A percentile compares a stretch with the other conserved stretches of the same genome.
Evolutionary conservation across 148 eudicot genomes (phyloP).

Genomic region (Rhododendron ferrugineum): DNA sequence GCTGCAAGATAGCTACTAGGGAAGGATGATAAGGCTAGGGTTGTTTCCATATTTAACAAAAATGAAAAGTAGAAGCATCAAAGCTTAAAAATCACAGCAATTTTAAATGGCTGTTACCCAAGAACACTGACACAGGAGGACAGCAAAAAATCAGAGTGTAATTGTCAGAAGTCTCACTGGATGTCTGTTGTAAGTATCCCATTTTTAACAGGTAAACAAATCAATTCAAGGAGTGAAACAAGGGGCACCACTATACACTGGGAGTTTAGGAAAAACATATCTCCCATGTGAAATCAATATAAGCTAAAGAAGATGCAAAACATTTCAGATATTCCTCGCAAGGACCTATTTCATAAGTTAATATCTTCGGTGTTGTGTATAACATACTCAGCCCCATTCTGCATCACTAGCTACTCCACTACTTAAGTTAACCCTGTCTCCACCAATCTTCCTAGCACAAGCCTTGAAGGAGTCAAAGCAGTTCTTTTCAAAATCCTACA

Average conservation of each 20-base stretch:
- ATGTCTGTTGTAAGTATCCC: no score
- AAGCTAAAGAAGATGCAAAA: neutral
- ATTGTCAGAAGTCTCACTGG: no score
- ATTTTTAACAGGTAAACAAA: neutral
- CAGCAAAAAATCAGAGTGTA: neutral
- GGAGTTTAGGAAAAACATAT: neutral
- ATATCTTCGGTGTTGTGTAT: neutral
- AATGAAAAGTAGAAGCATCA: neutral
- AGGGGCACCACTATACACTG: neutral
- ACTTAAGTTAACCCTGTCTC: neutral
- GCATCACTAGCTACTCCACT: neutral
- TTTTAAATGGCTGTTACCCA: neutral
- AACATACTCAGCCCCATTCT: neutral
- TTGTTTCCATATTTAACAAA: no score
- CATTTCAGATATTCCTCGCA: neutral
- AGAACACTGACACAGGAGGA: neutral
- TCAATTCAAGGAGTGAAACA: neutral
- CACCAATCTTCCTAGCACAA: neutral
- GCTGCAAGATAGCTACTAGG: no score
- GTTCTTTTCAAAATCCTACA: neutral
- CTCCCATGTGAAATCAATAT: neutral
- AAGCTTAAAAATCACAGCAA: neutral
- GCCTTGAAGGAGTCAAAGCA: neutral
- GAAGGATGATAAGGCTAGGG: no score
- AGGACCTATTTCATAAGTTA: neutral